These are phyloP conservation scores for Leptoxyphium fumago DNA, from an alignment of 2,329 filamentous ascomycete species.

Conservation along the genomic window DNA sequence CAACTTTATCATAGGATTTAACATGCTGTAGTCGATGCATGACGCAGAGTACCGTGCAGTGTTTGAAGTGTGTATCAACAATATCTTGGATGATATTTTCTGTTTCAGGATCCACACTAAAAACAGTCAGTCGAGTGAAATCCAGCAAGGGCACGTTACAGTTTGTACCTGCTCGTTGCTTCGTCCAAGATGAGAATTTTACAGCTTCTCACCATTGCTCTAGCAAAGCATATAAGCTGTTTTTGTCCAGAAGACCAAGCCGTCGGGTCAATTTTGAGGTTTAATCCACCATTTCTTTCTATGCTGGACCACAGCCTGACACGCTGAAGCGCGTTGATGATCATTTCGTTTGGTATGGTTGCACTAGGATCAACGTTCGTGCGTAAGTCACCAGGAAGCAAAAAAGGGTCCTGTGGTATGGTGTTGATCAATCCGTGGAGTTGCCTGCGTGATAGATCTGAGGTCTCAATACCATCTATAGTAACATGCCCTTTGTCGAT, in stretches of 20 bases:
- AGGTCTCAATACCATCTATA: not conserved
- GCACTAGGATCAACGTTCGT: not conserved
- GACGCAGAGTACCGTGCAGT: constrained; percentile 1
- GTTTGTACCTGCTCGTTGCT: not conserved
- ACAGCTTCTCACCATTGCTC: not conserved
- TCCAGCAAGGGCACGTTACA: too few relatives aligned
- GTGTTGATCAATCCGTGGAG: not conserved
- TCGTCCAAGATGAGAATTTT: not conserved
- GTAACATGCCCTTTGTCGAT: not conserved
- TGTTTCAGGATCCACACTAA: constrained; percentile 1
- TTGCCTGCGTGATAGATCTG: not conserved
- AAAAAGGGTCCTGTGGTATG: not conserved
- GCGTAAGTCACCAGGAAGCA: not conserved
- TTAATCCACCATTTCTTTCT: not conserved
- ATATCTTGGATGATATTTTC: constrained; percentile 1
- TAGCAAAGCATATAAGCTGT: not conserved
- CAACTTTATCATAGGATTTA: constrained; percentile 1
- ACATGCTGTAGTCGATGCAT: constrained; percentile 2
- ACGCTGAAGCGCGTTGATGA: not conserved
- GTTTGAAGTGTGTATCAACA: constrained; percentile 1
- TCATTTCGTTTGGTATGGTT: not conserved
- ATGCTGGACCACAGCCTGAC: not conserved
- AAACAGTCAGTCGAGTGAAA: constrained; percentile 33
- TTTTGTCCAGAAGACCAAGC: not conserved
- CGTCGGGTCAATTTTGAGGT: not conserved